These are phyloP conservation scores for Backusella morwellensis DNA, from an alignment of 192 early-diverging fungal genomes.

Conservation along the genomic window DNA sequence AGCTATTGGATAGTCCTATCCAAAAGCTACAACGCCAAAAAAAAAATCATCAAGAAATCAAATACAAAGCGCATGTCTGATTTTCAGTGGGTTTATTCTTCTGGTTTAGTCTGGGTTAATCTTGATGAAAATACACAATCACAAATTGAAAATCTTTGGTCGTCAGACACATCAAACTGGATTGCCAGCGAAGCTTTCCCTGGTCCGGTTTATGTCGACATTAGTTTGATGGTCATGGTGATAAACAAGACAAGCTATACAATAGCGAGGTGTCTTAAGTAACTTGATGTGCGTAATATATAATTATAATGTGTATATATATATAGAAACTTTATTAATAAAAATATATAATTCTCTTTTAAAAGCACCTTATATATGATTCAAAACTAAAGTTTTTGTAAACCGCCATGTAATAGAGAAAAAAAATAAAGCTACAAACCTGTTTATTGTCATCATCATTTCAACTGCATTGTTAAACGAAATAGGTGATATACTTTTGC, in stretches of 20 bases:
- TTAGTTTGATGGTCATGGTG: not conserved
- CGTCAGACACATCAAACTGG: constrained; percentile 1
- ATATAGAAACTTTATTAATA: not conserved
- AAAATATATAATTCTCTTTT: not conserved
- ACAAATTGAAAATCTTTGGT: not conserved
- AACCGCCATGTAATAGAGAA: not conserved
- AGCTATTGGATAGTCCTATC: not conserved
- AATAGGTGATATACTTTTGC: not conserved
- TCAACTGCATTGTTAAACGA: not conserved
- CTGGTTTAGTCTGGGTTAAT: constrained; percentile 3
- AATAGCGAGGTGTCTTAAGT: not conserved
- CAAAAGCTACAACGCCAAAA: not conserved
- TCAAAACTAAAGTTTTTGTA: not conserved
- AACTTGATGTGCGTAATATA: not conserved
- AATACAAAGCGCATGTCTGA: not conserved
- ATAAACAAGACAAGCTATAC: not conserved
- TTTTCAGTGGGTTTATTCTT: constrained; percentile 5
- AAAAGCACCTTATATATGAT: not conserved
- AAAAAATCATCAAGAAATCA: not conserved
- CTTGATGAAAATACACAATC: not conserved
- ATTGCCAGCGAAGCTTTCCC: constrained; percentile 3
- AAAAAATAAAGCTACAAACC: not conserved
- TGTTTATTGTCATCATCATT: not conserved
- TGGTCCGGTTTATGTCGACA: constrained; percentile 5
- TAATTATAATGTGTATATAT: not conserved